Conservation (phyloP, 176 grass and related monocot species). For the Phoenix dactylifera region DNA sequence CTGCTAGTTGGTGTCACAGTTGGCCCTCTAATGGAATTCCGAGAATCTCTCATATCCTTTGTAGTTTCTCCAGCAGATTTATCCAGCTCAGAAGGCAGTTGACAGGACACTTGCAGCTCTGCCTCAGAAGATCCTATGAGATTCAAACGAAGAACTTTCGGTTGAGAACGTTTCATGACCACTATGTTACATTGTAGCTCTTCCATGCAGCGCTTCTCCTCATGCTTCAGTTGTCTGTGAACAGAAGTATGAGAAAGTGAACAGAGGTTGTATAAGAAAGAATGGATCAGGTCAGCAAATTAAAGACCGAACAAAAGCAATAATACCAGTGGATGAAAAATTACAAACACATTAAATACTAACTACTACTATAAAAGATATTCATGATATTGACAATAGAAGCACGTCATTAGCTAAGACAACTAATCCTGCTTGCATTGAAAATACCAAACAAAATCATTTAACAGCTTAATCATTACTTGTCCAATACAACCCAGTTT, state of each 20-base stretch:
- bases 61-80: slow-evolving; percentile 29
- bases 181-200: slow-evolving; percentile 97
- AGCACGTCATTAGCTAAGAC: too few relatives aligned
- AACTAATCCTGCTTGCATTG: too few relatives aligned
- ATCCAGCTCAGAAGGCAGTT: slow-evolving; percentile 25
- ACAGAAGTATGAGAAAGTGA: slow-evolving; percentile 1
- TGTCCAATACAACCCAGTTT: slow-evolving; percentile 98
- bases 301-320: too few relatives aligned
- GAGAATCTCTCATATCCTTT: slow-evolving; percentile 36
- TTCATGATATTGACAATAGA: too few relatives aligned
- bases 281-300: not conserved
- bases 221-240: slow-evolving; percentile 81
- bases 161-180: slow-evolving; percentile 92
- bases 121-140: slow-evolving; percentile 80
- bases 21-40: slow-evolving; percentile 57
- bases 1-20: slow-evolving; percentile 90
- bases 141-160: slow-evolving; percentile 97
- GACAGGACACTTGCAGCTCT: slow-evolving; percentile 28
- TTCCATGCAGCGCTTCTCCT: slow-evolving; percentile 85
- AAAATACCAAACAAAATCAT: too few relatives aligned
- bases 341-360: too few relatives aligned
- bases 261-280: slow-evolving; percentile 11
- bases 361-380: too few relatives aligned
- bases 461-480: slow-evolving; percentile 35
- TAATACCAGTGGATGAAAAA: too few relatives aligned